Evolutionary conservation across 176 grass and related monocot genomes (phyloP).

Genomic region (Lolium multiflorum): DNA sequence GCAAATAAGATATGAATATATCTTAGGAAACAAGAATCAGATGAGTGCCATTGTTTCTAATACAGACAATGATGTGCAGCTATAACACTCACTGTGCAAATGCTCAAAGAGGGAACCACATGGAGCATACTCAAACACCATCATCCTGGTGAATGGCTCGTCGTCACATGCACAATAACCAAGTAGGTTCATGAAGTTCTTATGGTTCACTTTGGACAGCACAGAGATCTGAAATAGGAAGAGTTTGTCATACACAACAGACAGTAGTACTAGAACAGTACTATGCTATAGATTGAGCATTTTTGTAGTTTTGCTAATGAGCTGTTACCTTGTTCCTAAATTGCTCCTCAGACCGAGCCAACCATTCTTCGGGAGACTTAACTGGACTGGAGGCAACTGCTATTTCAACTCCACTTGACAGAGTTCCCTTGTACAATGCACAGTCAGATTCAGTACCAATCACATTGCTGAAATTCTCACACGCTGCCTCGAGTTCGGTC

Average conservation of each 20-base stretch:
- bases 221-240: conserved; percentile 58
- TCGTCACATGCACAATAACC: conserved; percentile 71
- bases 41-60: neutral
- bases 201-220: conserved; percentile 87
- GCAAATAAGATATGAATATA: neutral
- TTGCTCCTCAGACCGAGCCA: conserved; percentile 48
- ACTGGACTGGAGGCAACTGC: conserved; percentile 67
- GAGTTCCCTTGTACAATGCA: conserved; percentile 75
- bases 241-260: conserved; percentile 5
- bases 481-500: conserved; percentile 68
- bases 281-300: neutral
- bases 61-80: neutral
- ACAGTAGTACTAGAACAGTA: neutral
- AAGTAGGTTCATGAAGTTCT: conserved; percentile 87
- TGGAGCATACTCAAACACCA: conserved; percentile 85
- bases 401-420: conserved; percentile 87
- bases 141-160: conserved; percentile 81
- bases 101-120: conserved; percentile 93
- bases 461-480: conserved; percentile 86
- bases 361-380: conserved; percentile 53
- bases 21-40: neutral
- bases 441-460: conserved; percentile 54
- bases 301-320: neutral
- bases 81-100: conserved; percentile 73
- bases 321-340: conserved; percentile 69